Percentiles rank a stretch among this genome's conserved stretches.
phyloP scores from a whole-genome alignment of 192 early-diverging fungal genomes.

The Coemansia sp. region DNA sequence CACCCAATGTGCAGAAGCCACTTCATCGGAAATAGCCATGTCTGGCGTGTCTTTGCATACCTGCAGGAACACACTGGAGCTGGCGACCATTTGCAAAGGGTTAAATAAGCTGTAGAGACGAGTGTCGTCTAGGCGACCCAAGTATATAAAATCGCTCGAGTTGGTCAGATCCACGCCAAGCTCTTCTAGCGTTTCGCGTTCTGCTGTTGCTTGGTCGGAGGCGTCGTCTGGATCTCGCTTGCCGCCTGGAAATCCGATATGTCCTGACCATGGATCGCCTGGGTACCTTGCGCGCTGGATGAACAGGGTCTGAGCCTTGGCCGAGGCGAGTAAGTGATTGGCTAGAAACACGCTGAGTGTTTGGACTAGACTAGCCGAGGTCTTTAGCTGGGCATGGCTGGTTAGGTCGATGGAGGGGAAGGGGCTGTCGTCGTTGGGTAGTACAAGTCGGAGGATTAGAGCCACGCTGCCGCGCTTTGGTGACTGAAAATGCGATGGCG shows the following conservation, averaged over 20 bases:
- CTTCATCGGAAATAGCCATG: slow-evolving; percentile 26
- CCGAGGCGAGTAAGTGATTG: neutral
- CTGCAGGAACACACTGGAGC: slow-evolving; percentile 43
- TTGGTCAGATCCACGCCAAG: slow-evolving; percentile 26
- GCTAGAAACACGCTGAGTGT: slow-evolving; percentile 8
- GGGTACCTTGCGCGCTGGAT: slow-evolving; percentile 42
- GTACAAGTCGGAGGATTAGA: slow-evolving; percentile 32
- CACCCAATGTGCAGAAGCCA: slow-evolving; percentile 45
- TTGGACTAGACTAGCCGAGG: slow-evolving; percentile 16
- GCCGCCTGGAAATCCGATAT: slow-evolving; percentile 52
- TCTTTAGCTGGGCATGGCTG: neutral
- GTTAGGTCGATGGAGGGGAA: slow-evolving; percentile 8
- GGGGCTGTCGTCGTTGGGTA: neutral
- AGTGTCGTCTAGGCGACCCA: slow-evolving; percentile 35
- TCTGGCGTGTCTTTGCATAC: slow-evolving; percentile 4
- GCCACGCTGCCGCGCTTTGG: slow-evolving; percentile 30
- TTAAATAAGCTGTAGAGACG: slow-evolving; percentile 9
- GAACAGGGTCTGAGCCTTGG: slow-evolving; percentile 32
- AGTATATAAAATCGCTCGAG: neutral
- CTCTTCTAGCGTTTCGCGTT: slow-evolving; percentile 44
- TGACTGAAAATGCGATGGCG: neutral
- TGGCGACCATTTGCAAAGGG: slow-evolving; percentile 15
- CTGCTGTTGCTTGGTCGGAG: slow-evolving; percentile 20
- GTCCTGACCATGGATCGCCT: slow-evolving; percentile 47
- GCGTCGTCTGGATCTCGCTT: slow-evolving; percentile 26